These are phyloP conservation scores for Omphalotus guepiniiformis DNA, from an alignment of 768 basidiomycete genomes.

Conservation along the genomic window DNA sequence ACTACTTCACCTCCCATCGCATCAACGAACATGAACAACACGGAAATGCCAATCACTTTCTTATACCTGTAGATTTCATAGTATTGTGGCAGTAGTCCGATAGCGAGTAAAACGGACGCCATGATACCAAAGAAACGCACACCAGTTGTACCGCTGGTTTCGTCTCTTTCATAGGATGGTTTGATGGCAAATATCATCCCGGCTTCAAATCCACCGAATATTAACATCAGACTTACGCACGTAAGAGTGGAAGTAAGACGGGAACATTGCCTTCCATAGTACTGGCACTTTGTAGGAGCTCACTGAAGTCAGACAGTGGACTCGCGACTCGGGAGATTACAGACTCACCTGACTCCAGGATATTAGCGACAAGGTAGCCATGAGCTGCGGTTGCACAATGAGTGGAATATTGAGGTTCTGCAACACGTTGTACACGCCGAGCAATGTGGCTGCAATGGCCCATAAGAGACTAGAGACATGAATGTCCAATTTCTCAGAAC, in stretches of 20 bases:
- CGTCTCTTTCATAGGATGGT: slow-evolving; percentile 33
- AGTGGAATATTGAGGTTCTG: slow-evolving; percentile 70
- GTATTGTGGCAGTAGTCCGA: slow-evolving; percentile 58
- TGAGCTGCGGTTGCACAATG: slow-evolving; percentile 62
- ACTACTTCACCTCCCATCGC: slow-evolving; percentile 55
- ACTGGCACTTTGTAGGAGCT: slow-evolving; percentile 52
- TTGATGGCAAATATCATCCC: slow-evolving; percentile 56
- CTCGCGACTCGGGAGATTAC: not conserved
- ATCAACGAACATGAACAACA: slow-evolving; percentile 68
- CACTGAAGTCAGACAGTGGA: too few species aligned
- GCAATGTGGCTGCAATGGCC: slow-evolving; percentile 53
- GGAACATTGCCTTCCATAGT: slow-evolving; percentile 52
- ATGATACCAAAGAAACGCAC: slow-evolving; percentile 62
- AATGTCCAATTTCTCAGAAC: not conserved
- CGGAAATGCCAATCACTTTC: slow-evolving; percentile 65
- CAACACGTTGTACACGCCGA: slow-evolving; percentile 65
- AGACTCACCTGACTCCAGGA: slow-evolving; percentile 61
- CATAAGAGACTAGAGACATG: slow-evolving; percentile 51
- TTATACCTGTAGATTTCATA: slow-evolving; percentile 66
- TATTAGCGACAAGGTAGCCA: slow-evolving; percentile 53
- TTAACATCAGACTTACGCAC: slow-evolving; percentile 32
- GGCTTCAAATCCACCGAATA: slow-evolving; percentile 55
- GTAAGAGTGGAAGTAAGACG: slow-evolving; percentile 28
- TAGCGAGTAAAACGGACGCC: slow-evolving; percentile 51
- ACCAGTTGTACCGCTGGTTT: slow-evolving; percentile 19